Percentiles rank a stretch among this genome's conserved stretches.
These are phyloP conservation scores for Dioszegia hungarica DNA, from an alignment of 768 basidiomycete genomes.

Conservation along the genomic window DNA sequence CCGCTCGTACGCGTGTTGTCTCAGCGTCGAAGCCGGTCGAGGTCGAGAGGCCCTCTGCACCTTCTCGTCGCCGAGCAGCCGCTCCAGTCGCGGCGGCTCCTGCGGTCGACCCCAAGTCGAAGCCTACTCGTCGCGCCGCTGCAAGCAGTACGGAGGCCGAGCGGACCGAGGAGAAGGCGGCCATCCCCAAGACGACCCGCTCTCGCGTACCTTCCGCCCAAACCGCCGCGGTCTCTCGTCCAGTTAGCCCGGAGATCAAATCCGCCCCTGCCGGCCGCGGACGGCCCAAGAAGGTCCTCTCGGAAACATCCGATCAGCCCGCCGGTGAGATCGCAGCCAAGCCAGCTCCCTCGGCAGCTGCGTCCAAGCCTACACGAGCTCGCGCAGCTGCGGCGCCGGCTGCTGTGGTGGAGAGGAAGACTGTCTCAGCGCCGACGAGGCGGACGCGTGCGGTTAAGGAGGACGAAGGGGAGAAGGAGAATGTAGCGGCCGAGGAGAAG, in stretches of 20 bases:
- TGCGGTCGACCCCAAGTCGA: background rate
- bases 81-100: background rate
- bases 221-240: background rate
- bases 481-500: slow-evolving; percentile 7
- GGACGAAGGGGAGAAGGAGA: slow-evolving; percentile 11
- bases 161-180: background rate
- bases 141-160: background rate
- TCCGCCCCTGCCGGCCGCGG: background rate
- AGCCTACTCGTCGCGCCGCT: background rate
- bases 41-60: background rate
- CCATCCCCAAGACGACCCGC: background rate
- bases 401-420: background rate
- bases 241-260: background rate
- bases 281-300: background rate
- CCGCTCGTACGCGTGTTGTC: too few species aligned
- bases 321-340: background rate
- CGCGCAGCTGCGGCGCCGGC: background rate
- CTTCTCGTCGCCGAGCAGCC: background rate
- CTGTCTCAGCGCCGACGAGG: background rate
- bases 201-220: background rate
- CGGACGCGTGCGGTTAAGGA: slow-evolving; percentile 2
- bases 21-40: too few species aligned
- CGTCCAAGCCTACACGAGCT: background rate
- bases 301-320: slow-evolving; percentile 1
- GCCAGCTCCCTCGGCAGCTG: background rate